phyloP scores from a whole-genome alignment of 2,329 filamentous ascomycete species.

The Sporothrix protearum region DNA sequence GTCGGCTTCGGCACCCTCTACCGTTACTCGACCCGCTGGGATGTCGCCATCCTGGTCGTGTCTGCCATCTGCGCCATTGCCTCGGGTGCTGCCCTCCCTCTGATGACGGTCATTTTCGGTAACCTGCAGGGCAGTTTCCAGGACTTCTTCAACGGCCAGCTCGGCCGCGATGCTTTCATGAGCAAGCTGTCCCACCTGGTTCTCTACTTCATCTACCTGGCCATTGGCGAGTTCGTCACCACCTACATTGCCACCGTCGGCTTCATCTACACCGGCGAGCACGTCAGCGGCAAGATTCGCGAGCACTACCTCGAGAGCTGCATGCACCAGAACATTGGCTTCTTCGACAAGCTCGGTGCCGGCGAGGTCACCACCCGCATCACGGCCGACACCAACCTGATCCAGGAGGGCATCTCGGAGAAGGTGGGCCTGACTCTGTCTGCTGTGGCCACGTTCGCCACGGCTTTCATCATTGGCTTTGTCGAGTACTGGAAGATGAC shows the following conservation, averaged over 20 bases:
- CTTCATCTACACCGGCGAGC: constrained; percentile 84
- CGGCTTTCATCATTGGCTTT: constrained; percentile 88
- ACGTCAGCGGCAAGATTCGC: constrained; percentile 73
- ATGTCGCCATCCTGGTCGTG: constrained; percentile 60
- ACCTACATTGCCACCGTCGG: constrained; percentile 79
- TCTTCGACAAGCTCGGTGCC: constrained; percentile 87
- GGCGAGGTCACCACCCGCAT: constrained; percentile 94
- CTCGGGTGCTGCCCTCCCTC: constrained; percentile 63
- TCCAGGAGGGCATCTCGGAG: constrained; percentile 91
- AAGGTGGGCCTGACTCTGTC: constrained; percentile 77
- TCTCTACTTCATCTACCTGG: constrained; percentile 82
- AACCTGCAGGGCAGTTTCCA: constrained; percentile 70
- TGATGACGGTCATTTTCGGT: constrained; percentile 81
- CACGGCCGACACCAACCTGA: constrained; percentile 86
- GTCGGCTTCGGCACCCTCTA: constrained; percentile 64
- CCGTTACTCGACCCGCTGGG: constrained; percentile 65
- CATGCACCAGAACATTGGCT: constrained; percentile 83
- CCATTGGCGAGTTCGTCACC: constrained; percentile 72
- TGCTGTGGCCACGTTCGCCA: constrained; percentile 76
- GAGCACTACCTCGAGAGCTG: constrained; percentile 81
- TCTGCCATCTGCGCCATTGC: constrained; percentile 63
- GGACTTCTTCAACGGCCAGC: constrained; percentile 51
- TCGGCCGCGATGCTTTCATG: constrained; percentile 55
- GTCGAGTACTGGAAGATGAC: constrained; percentile 91
- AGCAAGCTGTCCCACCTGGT: constrained; percentile 60